phyloP scores from a whole-genome alignment of 345 rosid genomes.

The Eucalyptus urophylla region DNA sequence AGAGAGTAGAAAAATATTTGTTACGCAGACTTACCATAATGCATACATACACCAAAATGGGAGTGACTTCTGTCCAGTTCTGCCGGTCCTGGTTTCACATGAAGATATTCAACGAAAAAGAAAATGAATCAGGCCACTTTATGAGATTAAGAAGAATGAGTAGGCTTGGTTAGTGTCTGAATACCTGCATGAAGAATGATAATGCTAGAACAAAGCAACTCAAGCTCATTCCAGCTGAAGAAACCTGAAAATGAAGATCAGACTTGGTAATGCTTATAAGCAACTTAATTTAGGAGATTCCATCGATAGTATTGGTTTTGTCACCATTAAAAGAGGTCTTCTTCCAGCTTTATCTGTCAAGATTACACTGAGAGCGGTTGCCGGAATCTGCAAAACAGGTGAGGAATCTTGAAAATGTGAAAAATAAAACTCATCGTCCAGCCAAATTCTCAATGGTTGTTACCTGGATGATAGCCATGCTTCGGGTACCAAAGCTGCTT shows the following conservation, averaged over 20 bases:
- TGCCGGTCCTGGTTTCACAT: neutral
- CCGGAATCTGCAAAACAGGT: slow-evolving; percentile 3
- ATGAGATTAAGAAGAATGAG: neutral
- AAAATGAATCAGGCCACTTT: neutral
- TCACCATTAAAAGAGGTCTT: neutral
- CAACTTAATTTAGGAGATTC: neutral
- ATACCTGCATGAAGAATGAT: neutral
- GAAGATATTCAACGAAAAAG: neutral
- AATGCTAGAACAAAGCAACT: neutral
- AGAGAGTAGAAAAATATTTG: neutral
- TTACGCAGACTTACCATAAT: neutral
- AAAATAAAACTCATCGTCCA: neutral
- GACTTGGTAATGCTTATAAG: neutral
- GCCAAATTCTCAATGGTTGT: neutral
- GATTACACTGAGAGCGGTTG: neutral
- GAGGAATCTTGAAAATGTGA: neutral
- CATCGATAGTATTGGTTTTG: neutral
- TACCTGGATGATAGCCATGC: slow-evolving; percentile 1
- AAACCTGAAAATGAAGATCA: neutral
- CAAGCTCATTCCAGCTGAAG: neutral
- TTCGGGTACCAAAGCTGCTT: neutral
- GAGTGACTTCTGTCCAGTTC: neutral
- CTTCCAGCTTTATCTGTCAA: slow-evolving; percentile 17
- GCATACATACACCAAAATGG: neutral
- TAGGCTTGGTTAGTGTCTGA: neutral